Evolutionary conservation across 345 rosid genomes (phyloP).

Genomic region (Acer campestre): DNA sequence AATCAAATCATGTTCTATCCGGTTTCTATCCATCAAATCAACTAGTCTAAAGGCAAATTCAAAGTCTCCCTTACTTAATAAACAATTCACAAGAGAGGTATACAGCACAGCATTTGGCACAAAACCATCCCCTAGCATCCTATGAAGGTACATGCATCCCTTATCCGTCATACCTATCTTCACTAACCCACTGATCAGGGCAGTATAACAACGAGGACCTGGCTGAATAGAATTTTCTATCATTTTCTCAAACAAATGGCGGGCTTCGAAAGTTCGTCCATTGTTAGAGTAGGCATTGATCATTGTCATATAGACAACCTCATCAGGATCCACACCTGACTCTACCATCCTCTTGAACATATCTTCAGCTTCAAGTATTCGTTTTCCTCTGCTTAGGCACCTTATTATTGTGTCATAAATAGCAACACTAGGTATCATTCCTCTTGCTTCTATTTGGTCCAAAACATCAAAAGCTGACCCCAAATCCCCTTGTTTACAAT

Average conservation of each 20-base stretch:
- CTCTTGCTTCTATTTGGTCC: constrained; percentile 51
- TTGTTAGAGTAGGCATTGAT: constrained; percentile 61
- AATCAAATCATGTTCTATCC: constrained; percentile 44
- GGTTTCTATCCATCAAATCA: constrained; percentile 49
- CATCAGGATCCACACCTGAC: constrained; percentile 70
- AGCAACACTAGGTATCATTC: constrained; percentile 61
- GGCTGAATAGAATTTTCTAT: constrained; percentile 48
- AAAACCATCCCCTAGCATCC: constrained; percentile 63
- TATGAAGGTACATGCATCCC: constrained; percentile 64
- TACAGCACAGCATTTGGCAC: constrained; percentile 55
- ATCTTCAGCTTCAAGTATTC: constrained; percentile 56
- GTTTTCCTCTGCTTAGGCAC: constrained; percentile 46
- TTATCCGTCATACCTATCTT: constrained; percentile 51
- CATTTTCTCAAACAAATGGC: constrained; percentile 56
- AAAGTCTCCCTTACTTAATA: constrained; percentile 54
- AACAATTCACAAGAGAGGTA: constrained; percentile 55
- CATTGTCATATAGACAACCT: constrained; percentile 63
- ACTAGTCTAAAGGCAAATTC: constrained; percentile 53
- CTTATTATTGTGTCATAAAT: constrained; percentile 59
- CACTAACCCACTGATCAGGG: constrained; percentile 61
- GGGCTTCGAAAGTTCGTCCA: constrained; percentile 51
- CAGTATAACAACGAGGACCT: constrained; percentile 55
- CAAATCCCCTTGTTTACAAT: constrained; percentile 47
- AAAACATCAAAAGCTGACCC: constrained; percentile 45
- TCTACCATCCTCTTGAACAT: constrained; percentile 60